A percentile compares a stretch with the other conserved stretches of the same genome.
Conservation (phyloP, 352 stramenopile genomes). For the Pythium aristosporum region DNA sequence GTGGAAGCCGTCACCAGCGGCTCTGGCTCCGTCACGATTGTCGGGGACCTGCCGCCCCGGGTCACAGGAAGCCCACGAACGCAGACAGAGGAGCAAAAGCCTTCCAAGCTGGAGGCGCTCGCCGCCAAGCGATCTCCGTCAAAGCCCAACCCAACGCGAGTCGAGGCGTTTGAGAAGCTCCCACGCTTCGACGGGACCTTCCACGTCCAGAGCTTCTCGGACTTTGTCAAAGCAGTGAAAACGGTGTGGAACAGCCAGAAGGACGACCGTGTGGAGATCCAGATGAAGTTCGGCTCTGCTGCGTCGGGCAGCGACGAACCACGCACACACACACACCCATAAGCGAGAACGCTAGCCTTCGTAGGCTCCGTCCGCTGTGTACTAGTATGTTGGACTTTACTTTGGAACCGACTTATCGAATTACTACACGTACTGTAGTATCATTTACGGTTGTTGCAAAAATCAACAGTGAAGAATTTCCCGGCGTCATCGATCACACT, state of each 20-base stretch:
- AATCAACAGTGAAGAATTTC: constrained; percentile 25
- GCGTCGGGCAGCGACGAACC: too few species aligned
- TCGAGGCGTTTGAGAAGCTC: constrained; percentile 20
- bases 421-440: too few species aligned
- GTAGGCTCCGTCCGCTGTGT: too few species aligned
- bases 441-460: too few species aligned
- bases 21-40: constrained; percentile 20
- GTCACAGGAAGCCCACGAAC: constrained; percentile 5
- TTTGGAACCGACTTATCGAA: too few species aligned
- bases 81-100: constrained; percentile 7
- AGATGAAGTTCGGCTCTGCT: not conserved
- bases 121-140: not conserved
- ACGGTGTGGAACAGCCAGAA: constrained; percentile 12
- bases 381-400: too few species aligned
- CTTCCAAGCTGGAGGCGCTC: constrained; percentile 12
- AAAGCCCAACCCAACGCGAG: not conserved
- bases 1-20: constrained; percentile 16
- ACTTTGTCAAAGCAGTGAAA: constrained; percentile 9
- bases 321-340: too few species aligned
- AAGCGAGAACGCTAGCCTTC: too few species aligned
- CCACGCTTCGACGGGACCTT: constrained; percentile 10
- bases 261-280: constrained; percentile 7
- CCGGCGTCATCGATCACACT: constrained; percentile 37
- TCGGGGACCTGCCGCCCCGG: constrained; percentile 17
- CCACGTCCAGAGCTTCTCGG: constrained; percentile 20